phyloP scores from a whole-genome alignment of 352 stramenopile genomes.

The Globisporangium rhizosaccharum region DNA sequence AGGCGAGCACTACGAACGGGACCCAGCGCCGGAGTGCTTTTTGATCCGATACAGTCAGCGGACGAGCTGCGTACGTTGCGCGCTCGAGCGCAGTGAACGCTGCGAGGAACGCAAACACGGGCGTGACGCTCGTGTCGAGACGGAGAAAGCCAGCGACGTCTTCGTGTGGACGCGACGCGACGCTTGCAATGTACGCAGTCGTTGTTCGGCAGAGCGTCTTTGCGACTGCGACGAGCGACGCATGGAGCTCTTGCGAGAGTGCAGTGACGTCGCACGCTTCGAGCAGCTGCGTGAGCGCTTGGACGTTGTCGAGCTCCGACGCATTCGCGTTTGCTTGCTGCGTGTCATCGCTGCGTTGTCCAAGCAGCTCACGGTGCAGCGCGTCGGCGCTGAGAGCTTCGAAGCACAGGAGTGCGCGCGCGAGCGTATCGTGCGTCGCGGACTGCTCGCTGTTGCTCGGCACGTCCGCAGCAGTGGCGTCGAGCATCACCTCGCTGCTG shows the following conservation, averaged over 20 bases:
- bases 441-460: not conserved
- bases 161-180: conserved; percentile 6
- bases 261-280: not conserved
- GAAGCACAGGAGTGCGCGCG: conserved; percentile 3
- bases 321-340: not conserved
- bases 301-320: not conserved
- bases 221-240: conserved; percentile 11
- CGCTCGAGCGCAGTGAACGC: conserved; percentile 13
- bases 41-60: not conserved
- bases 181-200: conserved; percentile 16
- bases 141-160: conserved; percentile 11
- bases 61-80: not conserved
- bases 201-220: conserved; percentile 27
- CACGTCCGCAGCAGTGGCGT: not conserved
- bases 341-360: too few relatives aligned
- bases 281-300: conserved; percentile 6
- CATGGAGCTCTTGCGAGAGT: conserved; percentile 6
- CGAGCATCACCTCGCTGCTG: not conserved
- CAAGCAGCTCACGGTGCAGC: not conserved
- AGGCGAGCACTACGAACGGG: conserved; percentile 30
- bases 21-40: conserved; percentile 24
- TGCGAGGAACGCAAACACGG: conserved; percentile 22
- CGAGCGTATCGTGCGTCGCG: not conserved
- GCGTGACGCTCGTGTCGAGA: conserved; percentile 24
- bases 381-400: not conserved